A percentile compares a stretch with the other conserved stretches of the same genome.
phyloP scores from a whole-genome alignment of 306 rosid species.

The Medicago arabica region DNA sequence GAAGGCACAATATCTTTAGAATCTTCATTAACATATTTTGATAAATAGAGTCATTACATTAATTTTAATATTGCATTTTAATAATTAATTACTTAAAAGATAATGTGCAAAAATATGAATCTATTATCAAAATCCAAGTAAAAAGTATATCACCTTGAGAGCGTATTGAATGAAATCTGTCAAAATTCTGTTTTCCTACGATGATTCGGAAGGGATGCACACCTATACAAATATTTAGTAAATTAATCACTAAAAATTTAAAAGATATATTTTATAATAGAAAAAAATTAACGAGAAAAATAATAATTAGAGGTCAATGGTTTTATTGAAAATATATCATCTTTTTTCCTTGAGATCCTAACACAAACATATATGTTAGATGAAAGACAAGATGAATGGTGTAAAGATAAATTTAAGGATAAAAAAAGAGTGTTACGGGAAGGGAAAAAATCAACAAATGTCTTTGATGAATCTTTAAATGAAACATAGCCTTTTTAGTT shows the following conservation, averaged over 20 bases:
- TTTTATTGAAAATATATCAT: too few relatives aligned
- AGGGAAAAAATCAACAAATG: too few relatives aligned
- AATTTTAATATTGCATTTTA: neutral
- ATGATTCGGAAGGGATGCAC: neutral
- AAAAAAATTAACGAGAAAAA: too few relatives aligned
- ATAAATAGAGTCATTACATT: constrained; percentile 2
- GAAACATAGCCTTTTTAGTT: too few relatives aligned
- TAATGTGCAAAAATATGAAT: neutral
- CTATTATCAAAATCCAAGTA: neutral
- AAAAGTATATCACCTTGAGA: constrained; percentile 50
- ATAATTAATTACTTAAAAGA: neutral
- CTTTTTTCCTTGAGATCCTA: too few relatives aligned
- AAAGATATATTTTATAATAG: neutral
- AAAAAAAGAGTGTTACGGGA: too few relatives aligned
- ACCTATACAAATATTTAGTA: neutral
- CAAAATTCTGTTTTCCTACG: neutral
- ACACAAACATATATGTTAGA: too few relatives aligned
- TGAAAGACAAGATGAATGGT: too few relatives aligned
- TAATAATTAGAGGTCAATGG: too few relatives aligned
- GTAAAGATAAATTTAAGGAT: too few relatives aligned
- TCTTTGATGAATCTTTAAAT: too few relatives aligned
- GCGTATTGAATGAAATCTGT: constrained; percentile 35
- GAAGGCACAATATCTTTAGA: constrained; percentile 53
- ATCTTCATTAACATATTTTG: constrained; percentile 45
- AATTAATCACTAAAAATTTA: neutral